These are phyloP conservation scores for Lithohypha guttulata DNA, from an alignment of 2,329 filamentous ascomycete species.

Conservation along the genomic window DNA sequence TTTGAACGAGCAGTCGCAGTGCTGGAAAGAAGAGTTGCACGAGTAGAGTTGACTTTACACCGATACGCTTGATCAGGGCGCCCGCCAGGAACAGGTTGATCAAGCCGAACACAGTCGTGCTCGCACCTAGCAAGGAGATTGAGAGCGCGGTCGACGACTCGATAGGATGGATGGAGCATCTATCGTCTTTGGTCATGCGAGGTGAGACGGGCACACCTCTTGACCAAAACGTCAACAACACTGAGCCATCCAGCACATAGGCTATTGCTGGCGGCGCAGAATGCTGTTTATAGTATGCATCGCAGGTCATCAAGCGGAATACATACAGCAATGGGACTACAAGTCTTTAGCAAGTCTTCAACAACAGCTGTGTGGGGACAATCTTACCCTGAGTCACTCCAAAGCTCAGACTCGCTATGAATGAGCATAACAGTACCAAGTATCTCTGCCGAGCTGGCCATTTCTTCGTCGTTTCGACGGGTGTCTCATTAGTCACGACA, in stretches of 20 bases:
- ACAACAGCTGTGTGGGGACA: constrained; percentile 3
- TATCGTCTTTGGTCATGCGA: constrained; percentile 26
- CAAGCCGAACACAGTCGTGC: constrained; percentile 57
- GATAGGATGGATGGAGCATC: constrained; percentile 52
- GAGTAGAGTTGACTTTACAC: constrained; percentile 51
- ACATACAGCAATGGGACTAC: constrained; percentile 43
- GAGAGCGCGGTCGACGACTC: constrained; percentile 53
- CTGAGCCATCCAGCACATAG: no score
- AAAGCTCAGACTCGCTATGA: constrained; percentile 47
- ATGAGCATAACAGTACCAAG: constrained; percentile 42
- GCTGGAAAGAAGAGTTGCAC: constrained; percentile 56
- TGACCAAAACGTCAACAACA: no score
- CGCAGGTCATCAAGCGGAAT: constrained; percentile 62
- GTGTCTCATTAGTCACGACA: no score
- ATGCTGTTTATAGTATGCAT: constrained; percentile 54
- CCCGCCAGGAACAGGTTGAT: constrained; percentile 58
- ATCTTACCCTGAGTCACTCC: constrained; percentile 39
- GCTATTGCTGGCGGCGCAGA: no score
- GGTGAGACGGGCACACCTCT: no score
- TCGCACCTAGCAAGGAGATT: constrained; percentile 55
- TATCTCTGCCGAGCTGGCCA: constrained; percentile 16
- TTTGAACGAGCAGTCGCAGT: constrained; percentile 52
- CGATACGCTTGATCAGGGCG: constrained; percentile 55
- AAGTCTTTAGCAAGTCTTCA: not conserved
- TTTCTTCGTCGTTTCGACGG: constrained; percentile 1